phyloP scores from a whole-genome alignment of 352 stramenopile species.

The Thalassiosira mediterranea region DNA sequence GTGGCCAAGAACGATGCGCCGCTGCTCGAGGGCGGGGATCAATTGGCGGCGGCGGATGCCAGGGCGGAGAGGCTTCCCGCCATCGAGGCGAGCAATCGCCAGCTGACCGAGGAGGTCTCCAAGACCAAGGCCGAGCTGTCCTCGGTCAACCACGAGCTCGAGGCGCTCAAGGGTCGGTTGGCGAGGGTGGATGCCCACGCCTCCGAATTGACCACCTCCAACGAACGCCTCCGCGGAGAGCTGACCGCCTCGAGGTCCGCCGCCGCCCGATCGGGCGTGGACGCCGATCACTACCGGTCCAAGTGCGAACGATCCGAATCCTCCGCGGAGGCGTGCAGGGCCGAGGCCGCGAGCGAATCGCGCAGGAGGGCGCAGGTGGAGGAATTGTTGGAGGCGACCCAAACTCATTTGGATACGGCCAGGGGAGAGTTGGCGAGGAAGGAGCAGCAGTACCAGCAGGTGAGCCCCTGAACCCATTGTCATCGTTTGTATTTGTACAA shows the following conservation, averaged over 20 bases:
- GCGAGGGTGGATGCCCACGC: constrained; percentile 62
- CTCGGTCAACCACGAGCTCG: constrained; percentile 53
- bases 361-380: constrained; percentile 38
- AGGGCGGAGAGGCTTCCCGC: constrained; percentile 30
- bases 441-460: constrained; percentile 50
- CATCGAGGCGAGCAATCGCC: constrained; percentile 65
- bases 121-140: constrained; percentile 52
- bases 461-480: constrained; percentile 15
- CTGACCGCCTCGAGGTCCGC: constrained; percentile 59
- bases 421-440: constrained; percentile 47
- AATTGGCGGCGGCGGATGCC: constrained; percentile 35
- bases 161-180: constrained; percentile 64
- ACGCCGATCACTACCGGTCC: constrained; percentile 67
- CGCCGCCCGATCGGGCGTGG: constrained; percentile 57
- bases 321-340: constrained; percentile 52
- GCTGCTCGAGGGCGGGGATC: constrained; percentile 14
- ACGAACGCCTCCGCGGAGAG: constrained; percentile 57
- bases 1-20: constrained; percentile 88
- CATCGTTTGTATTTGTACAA: constrained; percentile 11
- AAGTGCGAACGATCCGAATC: constrained; percentile 65
- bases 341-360: constrained; percentile 35
- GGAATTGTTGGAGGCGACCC: constrained; percentile 36
- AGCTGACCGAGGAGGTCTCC: constrained; percentile 60
- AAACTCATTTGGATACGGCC: constrained; percentile 42
- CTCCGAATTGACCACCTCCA: constrained; percentile 61